Evolutionary conservation across 1,139 yeast genomes (phyloP), one percentile per base, ranked within the genome.

Genomic region (Pichia sp.): DNA sequence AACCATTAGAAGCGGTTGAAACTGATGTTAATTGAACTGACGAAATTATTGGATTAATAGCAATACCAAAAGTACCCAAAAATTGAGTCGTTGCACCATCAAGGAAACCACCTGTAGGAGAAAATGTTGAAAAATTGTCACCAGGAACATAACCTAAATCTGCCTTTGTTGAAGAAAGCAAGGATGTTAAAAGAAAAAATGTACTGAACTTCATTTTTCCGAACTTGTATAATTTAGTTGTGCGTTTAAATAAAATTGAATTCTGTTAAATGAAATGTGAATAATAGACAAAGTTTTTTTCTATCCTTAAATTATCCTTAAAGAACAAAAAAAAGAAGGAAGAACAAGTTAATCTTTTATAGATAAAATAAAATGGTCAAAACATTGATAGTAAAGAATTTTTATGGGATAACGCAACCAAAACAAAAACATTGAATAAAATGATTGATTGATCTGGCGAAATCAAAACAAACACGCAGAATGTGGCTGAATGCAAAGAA

Each of bases 121-220:
- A 81, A 66, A 83, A 74, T 44, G 88, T 79, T 36, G 87, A 73
- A 78, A 85, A 81, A 58, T 90, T 82, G 55, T 79, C 84, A 52
- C 85, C 66, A 64, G 87, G 83, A 65, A 78, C 74, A 64, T 75
- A 72, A 60, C 85, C 81, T 61, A 40, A 51, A 10, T 47, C 46
- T 11, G 55, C 56, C 25, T 47, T 48, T 2, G 44, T 27, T 4
- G 47, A 39, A 29, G 47, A 18, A 28, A 46, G 11, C 11, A 37
- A 18, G 4, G 48, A 43, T n/a, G 52, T 34, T 3, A 45, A 32
- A 47, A 53, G 50, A 34, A 58, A 42, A 8, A 48, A 5, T 5
- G 47, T 37, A 6, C 31, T 11, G 25, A 49, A 32, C 26, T 40
- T 46, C 49, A 46, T 49, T 39, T 26, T 35, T 18, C 18, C 18